phyloP scores from a whole-genome alignment of 768 basidiomycete species.

The Hebeloma cylindrosporum region DNA sequence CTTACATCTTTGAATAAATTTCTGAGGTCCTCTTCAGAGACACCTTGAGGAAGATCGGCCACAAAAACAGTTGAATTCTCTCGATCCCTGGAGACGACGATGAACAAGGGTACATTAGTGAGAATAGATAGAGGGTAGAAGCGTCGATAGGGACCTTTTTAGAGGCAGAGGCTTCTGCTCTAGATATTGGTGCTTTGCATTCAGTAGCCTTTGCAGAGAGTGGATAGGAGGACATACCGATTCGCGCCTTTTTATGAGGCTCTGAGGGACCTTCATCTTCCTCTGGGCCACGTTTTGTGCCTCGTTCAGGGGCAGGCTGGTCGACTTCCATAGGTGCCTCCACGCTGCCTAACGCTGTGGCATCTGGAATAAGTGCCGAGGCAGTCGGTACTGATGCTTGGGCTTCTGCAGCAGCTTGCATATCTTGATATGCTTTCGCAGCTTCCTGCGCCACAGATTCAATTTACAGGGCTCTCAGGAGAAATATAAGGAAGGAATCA shows the following conservation, averaged over 20 bases:
- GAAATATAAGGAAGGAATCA: constrained; percentile 21
- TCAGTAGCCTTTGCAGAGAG: neutral
- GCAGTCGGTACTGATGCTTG: constrained; percentile 37
- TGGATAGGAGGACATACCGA: constrained; percentile 42
- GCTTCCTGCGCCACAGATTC: constrained; percentile 50
- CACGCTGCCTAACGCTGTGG: neutral
- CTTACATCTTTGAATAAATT: constrained; percentile 83
- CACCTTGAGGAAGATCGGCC: constrained; percentile 57
- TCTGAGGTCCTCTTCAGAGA: constrained; percentile 65
- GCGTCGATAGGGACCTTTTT: constrained; percentile 52
- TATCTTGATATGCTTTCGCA: constrained; percentile 54
- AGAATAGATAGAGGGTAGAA: constrained; percentile 4
- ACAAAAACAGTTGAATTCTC: constrained; percentile 94
- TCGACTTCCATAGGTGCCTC: constrained; percentile 30
- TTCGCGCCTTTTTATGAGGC: constrained; percentile 56
- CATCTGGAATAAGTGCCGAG: constrained; percentile 16
- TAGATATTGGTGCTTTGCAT: constrained; percentile 19
- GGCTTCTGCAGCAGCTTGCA: constrained; percentile 43
- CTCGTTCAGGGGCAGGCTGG: constrained; percentile 29
- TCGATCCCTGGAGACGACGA: constrained; percentile 65
- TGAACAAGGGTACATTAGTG: neutral
- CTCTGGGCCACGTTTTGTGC: constrained; percentile 66
- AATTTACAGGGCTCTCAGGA: neutral
- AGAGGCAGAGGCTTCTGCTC: constrained; percentile 48
- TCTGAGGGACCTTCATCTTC: constrained; percentile 45